Evolutionary conservation across 1,139 yeast genomes (phyloP).

Genomic region (Hansenula anomala): DNA sequence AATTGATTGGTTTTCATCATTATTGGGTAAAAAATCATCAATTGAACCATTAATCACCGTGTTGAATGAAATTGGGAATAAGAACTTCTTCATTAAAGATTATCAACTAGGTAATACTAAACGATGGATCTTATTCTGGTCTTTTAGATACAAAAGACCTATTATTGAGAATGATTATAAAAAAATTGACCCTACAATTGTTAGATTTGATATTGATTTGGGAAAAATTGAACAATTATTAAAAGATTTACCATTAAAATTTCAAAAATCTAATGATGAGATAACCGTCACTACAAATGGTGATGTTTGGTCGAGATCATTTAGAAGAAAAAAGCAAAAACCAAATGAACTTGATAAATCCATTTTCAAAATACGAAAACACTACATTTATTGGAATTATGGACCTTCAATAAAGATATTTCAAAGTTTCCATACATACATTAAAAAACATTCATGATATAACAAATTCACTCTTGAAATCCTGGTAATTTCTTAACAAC

Average conservation of each 20-base stretch:
- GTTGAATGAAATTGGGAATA: slow-evolving; percentile 15
- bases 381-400: slow-evolving; percentile 12
- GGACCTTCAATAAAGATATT: slow-evolving; percentile 12
- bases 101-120: slow-evolving; percentile 28
- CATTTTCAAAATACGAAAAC: slow-evolving; percentile 8
- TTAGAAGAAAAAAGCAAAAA: slow-evolving; percentile 19
- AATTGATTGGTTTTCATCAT: slow-evolving; percentile 34
- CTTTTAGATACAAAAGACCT: slow-evolving; percentile 19
- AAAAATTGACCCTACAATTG: slow-evolving; percentile 8
- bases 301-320: slow-evolving; percentile 31
- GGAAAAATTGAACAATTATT: not conserved
- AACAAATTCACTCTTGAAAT: not conserved
- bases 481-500: slow-evolving; percentile 30
- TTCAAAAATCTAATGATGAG: not conserved
- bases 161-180: slow-evolving; percentile 5
- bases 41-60: slow-evolving; percentile 19
- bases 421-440: slow-evolving; percentile 18
- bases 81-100: slow-evolving; percentile 28
- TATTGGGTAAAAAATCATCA: slow-evolving; percentile 32
- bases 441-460: slow-evolving; percentile 3
- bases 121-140: slow-evolving; percentile 41
- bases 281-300: slow-evolving; percentile 13
- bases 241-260: not conserved
- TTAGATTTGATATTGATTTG: slow-evolving; percentile 12
- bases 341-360: slow-evolving; percentile 5